Conservation (phyloP, 345 rosid genomes). For the Eucalyptus pauciflora region DNA sequence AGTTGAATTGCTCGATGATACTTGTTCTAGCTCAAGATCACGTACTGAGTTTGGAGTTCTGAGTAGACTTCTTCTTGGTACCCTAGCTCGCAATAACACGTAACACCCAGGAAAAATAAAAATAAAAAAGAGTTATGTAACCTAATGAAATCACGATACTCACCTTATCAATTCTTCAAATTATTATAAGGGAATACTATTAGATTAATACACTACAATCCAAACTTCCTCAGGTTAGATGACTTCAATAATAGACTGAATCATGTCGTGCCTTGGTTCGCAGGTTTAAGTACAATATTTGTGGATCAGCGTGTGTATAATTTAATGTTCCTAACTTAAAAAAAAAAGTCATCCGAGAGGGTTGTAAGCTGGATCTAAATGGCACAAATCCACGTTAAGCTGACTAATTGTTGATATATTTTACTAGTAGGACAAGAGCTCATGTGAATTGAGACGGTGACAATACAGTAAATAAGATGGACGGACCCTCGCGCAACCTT, state of each 20-base stretch:
- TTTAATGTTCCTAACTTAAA: not conserved
- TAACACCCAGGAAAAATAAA: not conserved
- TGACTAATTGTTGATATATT: not conserved
- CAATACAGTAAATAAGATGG: not conserved
- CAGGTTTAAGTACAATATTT: not conserved
- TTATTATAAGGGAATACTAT: not conserved
- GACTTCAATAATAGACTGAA: not conserved
- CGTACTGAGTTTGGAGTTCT: not conserved
- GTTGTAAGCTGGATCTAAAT: not conserved
- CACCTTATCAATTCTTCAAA: not conserved
- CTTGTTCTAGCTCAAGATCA: not conserved
- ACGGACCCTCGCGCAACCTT: not conserved
- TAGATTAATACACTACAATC: not conserved
- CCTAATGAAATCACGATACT: not conserved
- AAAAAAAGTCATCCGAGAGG: not conserved
- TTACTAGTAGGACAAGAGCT: not conserved
- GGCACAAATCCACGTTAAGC: not conserved
- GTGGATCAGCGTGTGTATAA: not conserved
- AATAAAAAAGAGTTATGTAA: not conserved
- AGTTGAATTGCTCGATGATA: not conserved
- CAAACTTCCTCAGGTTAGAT: not conserved
- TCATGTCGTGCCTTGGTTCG: not conserved
- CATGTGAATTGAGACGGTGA: not conserved
- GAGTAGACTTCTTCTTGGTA: not conserved
- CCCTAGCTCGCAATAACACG: not conserved